Conservation (phyloP, 176 grass and related monocot species). For the Paspalum notatum region DNA sequence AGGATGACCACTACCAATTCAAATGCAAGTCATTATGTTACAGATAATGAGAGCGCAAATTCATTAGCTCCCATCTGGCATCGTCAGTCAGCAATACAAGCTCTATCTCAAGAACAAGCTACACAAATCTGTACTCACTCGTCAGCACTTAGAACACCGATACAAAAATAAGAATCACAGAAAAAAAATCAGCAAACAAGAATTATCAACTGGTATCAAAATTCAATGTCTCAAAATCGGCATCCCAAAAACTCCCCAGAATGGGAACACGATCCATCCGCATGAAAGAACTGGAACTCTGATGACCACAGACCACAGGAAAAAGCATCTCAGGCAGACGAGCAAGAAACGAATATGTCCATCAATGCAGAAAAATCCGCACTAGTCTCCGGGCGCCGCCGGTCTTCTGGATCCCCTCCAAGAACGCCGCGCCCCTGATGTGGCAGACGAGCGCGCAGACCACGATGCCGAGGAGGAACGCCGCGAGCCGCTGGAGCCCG, state of each 20-base stretch:
- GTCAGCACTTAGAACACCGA: background rate
- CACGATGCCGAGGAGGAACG: slow-evolving; percentile 48
- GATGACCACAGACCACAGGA: background rate
- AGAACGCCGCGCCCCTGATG: slow-evolving; percentile 23
- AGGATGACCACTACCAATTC: background rate
- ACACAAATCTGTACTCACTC: background rate
- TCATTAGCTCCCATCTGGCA: background rate
- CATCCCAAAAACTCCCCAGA: background rate
- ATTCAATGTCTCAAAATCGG: background rate
- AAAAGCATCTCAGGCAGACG: slow-evolving; percentile 9
- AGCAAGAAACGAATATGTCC: slow-evolving; percentile 17
- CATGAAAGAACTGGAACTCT: background rate
- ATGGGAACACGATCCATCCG: background rate
- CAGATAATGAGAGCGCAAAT: background rate
- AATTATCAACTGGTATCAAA: background rate
- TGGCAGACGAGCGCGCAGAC: slow-evolving; percentile 46
- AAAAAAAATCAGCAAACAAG: background rate
- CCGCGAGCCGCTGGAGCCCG: slow-evolving; percentile 40
- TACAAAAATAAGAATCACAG: background rate
- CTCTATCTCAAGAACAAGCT: background rate
- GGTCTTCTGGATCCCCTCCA: slow-evolving; percentile 31
- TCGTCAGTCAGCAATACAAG: background rate
- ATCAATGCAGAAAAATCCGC: slow-evolving; percentile 45
- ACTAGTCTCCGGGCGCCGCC: slow-evolving; percentile 36
- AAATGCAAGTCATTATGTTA: background rate